Conservation (phyloP, 768 basidiomycete species). For the Tricholoma furcatifolium region DNA sequence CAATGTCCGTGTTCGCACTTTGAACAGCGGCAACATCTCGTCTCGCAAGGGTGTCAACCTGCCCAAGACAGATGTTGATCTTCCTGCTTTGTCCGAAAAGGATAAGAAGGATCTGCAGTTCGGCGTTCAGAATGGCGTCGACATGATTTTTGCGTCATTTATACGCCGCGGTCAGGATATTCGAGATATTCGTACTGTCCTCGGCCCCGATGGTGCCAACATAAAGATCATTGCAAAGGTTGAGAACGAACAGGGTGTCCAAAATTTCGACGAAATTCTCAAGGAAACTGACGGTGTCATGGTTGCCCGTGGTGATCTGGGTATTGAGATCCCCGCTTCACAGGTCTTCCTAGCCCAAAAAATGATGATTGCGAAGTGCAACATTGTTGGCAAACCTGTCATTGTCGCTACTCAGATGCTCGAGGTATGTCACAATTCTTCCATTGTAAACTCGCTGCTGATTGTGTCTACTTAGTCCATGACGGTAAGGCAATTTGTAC, state of each 20-base stretch:
- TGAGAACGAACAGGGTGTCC: slow-evolving; percentile 98
- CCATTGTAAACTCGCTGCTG: slow-evolving; percentile 12
- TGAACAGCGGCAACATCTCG: slow-evolving; percentile 91
- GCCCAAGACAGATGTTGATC: slow-evolving; percentile 96
- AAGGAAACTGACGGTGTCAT: slow-evolving; percentile 97
- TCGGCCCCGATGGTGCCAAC: slow-evolving; percentile 91
- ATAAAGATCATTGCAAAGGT: slow-evolving; percentile 99
- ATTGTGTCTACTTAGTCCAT: slow-evolving; percentile 61
- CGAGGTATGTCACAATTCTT: slow-evolving; percentile 53
- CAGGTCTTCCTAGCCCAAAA: slow-evolving; percentile 99
- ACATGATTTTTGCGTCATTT: slow-evolving; percentile 99
- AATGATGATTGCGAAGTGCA: slow-evolving; percentile 99
- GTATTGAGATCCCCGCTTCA: slow-evolving; percentile 99
- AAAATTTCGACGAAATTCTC: slow-evolving; percentile 98
- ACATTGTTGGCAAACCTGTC: slow-evolving; percentile 95
- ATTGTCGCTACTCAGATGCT: slow-evolving; percentile 99
- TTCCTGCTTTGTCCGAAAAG: slow-evolving; percentile 96
- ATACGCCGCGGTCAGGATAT: slow-evolving; percentile 96
- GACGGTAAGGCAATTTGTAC: slow-evolving; percentile 59
- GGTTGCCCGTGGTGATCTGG: slow-evolving; percentile 99
- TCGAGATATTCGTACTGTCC: slow-evolving; percentile 85
- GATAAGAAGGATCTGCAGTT: slow-evolving; percentile 95
- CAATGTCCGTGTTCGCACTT: slow-evolving; percentile 77
- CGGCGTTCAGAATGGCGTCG: slow-evolving; percentile 96
- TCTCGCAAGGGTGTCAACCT: slow-evolving; percentile 99